Conservation (phyloP, 139 green algal genomes). For the Helicosporidium sp. region DNA sequence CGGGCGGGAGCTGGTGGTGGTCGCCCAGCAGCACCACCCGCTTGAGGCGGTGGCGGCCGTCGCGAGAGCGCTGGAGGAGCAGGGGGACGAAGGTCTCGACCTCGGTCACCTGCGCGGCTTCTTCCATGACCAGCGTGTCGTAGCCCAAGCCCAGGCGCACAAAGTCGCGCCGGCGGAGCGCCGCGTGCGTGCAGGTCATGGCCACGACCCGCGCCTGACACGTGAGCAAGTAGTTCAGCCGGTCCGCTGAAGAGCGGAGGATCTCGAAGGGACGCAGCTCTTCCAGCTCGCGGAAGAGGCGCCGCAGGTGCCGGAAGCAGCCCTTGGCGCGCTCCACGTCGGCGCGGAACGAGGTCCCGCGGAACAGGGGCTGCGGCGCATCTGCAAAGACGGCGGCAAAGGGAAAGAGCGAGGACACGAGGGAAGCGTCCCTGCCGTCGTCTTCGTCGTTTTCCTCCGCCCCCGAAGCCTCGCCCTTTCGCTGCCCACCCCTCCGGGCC, state of each 20-base stretch:
- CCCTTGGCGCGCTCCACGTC: constrained; percentile 38
- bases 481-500: constrained; percentile 3
- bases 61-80: constrained; percentile 44
- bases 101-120: constrained; percentile 89
- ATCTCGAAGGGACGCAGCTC: constrained; percentile 94
- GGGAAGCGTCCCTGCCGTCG: too few relatives aligned
- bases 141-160: constrained; percentile 83
- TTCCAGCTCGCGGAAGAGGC: constrained; percentile 88
- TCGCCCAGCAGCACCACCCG: constrained; percentile 82
- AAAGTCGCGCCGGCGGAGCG: constrained; percentile 68
- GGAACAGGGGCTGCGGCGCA: constrained; percentile 55
- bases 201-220: constrained; percentile 94
- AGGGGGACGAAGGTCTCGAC: constrained; percentile 99
- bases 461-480: neutral
- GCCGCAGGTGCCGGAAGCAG: constrained; percentile 73
- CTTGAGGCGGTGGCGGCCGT: constrained; percentile 48
- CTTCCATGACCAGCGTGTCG: constrained; percentile 97
- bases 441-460: too few relatives aligned
- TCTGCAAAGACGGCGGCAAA: constrained; percentile 62
- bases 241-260: constrained; percentile 55
- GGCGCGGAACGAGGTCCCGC: constrained; percentile 27
- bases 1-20: constrained; percentile 94
- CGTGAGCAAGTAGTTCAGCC: constrained; percentile 90
- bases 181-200: constrained; percentile 99
- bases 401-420: constrained; percentile 20